Conservation (phyloP, 2,329 filamentous ascomycete genomes). For the Diaporthe batatas region DNA sequence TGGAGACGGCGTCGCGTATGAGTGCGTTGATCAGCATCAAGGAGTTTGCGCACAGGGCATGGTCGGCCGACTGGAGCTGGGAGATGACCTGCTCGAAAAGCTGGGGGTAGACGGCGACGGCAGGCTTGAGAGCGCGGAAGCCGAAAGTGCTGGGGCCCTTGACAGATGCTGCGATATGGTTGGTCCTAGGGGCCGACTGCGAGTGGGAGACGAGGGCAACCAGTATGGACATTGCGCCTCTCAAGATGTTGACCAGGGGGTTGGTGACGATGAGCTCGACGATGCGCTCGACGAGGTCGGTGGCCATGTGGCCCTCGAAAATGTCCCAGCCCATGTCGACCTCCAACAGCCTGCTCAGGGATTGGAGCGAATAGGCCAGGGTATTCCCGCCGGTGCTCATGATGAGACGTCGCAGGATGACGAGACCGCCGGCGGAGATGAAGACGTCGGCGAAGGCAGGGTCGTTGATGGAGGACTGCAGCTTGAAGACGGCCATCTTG, state of each 20-base stretch:
- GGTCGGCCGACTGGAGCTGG: conserved; percentile 92
- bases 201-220: conserved; percentile 93
- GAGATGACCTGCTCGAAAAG: conserved; percentile 96
- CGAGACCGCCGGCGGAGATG: conserved; percentile 88
- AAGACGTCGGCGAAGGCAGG: conserved; percentile 97
- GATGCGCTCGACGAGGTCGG: conserved; percentile 80
- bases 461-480: conserved; percentile 95
- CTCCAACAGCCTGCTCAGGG: conserved; percentile 87
- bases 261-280: conserved; percentile 95
- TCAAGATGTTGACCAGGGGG: conserved; percentile 95
- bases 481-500: conserved; percentile 99
- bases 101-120: conserved; percentile 89
- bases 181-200: conserved; percentile 65
- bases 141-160: conserved; percentile 77
- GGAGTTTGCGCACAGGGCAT: conserved; percentile 94
- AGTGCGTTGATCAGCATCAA: conserved; percentile 95
- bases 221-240: conserved; percentile 96
- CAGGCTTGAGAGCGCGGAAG: conserved; percentile 91
- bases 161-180: conserved; percentile 44
- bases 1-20: conserved; percentile 89
- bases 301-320: conserved; percentile 73
- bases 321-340: conserved; percentile 98
- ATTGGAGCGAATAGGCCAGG: conserved; percentile 93
- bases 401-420: conserved; percentile 84
- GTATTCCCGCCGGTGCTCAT: conserved; percentile 92